Base-by-base conservation (phyloP, 345 rosid species). In the Fremontodendron californicum region DNA sequence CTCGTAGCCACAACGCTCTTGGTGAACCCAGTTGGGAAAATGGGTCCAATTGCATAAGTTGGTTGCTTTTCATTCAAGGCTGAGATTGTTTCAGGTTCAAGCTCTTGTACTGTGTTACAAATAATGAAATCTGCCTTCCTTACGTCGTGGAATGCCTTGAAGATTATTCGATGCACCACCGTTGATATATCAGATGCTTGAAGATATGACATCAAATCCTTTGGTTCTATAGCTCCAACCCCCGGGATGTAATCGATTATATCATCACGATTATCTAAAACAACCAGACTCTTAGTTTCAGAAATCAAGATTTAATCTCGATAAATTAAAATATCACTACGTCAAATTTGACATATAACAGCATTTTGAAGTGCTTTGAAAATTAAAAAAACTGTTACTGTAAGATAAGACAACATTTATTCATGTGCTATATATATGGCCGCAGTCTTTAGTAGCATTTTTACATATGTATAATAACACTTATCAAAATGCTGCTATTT, bases 11-110 rank as follows among this genome's bases (percentile, higher is more conserved):
- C 87, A 1, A 74, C 37, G 33, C 89, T 76, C 78, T 77, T 67
- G 75, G 79, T 46, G 84, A 83, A 81, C 55, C 83, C 85, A 27
- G 58, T 57, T 0, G 94, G 93, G 80, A 92, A 89, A 33, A 91
- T 80, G 68, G 98, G 98, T 35, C 98, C 97, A 33, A 94, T 86
- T 4, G 98, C 87, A 64, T 93, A 92, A 71, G 75, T 86, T 0
- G 92, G 85, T 27, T 74, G 78, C 18, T 86, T 77, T 49, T 80
- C 72, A 5, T 85, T 78, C 0, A 94, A 70, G 9, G 92, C 94
- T 31, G 80, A 27, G 15, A 93, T 42, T n/a, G 93, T 88, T 52
- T 82, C 72, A 1, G 55, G 68, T 75, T 94, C 98, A 45, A 94
- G 92, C 68, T 89, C 93, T 23, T 83, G 86, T 1, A 91, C 86